Base-by-base conservation (phyloP, 1,284 basidiomycete genomes). In the Moesziomyces sp. region DNA sequence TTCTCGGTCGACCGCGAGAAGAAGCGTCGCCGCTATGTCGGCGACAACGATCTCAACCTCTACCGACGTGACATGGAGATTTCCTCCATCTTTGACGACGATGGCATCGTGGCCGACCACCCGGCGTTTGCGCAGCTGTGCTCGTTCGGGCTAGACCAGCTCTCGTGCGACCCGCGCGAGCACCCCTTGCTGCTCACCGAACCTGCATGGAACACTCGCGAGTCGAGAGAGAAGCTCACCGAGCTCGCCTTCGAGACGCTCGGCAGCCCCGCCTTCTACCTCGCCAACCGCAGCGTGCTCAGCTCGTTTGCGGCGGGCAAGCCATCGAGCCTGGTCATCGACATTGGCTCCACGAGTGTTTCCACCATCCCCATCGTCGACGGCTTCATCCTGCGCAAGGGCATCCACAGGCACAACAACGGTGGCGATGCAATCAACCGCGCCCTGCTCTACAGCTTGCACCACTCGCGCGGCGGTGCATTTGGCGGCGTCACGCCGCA, bases 171-270 rank as follows among this genome's bases (percentile, higher is more conserved):
- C 44, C 62, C 85, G 21, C 86, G 89, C 9, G 93, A 98, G 79
- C 95, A 97, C 80, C 97, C 97, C 1, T 85, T 98, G 40, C 88
- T 99, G 55, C 89, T 96, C 23, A 98, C 97, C 1, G 97, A 99
- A 84, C 92, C 95, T 2, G 91, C 95, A 5, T 99, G 96, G 94
- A 98, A 97, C 83, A 92, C 93, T 0, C 87, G 90, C 30, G 90
- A 90, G 21, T 93, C 95, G 80, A 87, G 96, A 50, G 94, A 98
- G 86, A 88, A 90, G 52, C 92, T 98, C 90, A 92, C 93, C 14
- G 93, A 99, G 86, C 91, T 99, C 60, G 93, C 96, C 86, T 99
- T 99, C 82, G 97, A 99, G 85, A 91, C 95, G 68, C 94, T 97
- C 79, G 87, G 93, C 53, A 92, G 91, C 9, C 97, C 97, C 3